These are phyloP conservation scores for Papiliotrema laurentii DNA, from an alignment of 1,284 basidiomycete species.

Conservation along the genomic window DNA sequence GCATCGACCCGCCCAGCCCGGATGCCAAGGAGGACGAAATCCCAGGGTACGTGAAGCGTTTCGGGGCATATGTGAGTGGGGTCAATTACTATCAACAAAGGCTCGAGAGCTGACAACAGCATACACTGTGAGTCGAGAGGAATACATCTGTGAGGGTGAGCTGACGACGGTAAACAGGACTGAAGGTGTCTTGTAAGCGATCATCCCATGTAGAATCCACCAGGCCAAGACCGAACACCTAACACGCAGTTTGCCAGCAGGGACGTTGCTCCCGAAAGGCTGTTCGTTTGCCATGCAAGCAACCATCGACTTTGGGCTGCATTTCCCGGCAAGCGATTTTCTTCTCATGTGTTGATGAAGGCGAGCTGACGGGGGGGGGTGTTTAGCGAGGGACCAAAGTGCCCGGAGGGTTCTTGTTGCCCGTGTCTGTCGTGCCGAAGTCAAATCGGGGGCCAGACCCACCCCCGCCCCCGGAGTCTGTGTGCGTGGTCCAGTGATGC, in stretches of 20 bases:
- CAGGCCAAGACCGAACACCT: background rate
- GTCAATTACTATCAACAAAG: background rate
- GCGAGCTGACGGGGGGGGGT: background rate
- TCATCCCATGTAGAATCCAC: background rate
- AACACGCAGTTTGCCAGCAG: slow-evolving; percentile 33
- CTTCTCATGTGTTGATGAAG: background rate
- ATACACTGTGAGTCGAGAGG: slow-evolving; percentile 22
- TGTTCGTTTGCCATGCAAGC: slow-evolving; percentile 42
- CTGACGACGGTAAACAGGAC: slow-evolving; percentile 14
- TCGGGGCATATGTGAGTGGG: slow-evolving; percentile 38
- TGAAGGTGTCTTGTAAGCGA: slow-evolving; percentile 42
- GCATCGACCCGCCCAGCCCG: slow-evolving; percentile 25
- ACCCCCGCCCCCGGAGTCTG: slow-evolving; percentile 14
- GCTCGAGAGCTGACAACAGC: slow-evolving; percentile 8
- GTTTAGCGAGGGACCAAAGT: slow-evolving; percentile 39
- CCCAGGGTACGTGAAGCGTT: slow-evolving; percentile 35
- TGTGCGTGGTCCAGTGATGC: slow-evolving; percentile 26
- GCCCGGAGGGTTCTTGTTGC: slow-evolving; percentile 36
- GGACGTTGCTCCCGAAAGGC: slow-evolving; percentile 39
- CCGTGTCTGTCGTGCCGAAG: slow-evolving; percentile 36
- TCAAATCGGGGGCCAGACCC: background rate
- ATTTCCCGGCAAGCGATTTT: slow-evolving; percentile 31
- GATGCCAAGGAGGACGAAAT: slow-evolving; percentile 39
- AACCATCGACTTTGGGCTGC: slow-evolving; percentile 40
- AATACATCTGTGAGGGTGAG: background rate